phyloP scores from a whole-genome alignment of 2,329 filamentous ascomycete genomes.

The Zymoseptoria pseudotritici region DNA sequence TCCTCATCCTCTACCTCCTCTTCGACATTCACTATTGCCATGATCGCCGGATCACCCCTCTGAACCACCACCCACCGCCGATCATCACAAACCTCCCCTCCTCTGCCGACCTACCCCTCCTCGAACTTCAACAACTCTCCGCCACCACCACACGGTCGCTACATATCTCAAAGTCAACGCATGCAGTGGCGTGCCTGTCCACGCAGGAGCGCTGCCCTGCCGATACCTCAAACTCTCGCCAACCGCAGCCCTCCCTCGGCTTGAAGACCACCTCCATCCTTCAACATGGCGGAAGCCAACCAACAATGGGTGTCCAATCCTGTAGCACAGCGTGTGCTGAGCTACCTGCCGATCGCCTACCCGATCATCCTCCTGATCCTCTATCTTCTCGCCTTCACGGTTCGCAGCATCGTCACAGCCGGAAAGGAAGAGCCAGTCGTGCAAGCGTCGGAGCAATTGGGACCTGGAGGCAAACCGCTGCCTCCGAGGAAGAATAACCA shows the following conservation, averaged over 20 bases:
- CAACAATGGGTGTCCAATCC: slow-evolving; percentile 31
- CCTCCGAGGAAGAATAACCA: slow-evolving; percentile 57
- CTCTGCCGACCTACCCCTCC: not conserved
- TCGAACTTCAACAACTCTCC: not conserved
- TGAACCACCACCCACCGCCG: not conserved
- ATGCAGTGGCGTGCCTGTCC: not conserved
- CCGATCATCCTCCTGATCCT: slow-evolving; percentile 58
- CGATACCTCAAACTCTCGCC: not conserved
- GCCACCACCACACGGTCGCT: not conserved
- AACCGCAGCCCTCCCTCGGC: not conserved
- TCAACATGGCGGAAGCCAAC: slow-evolving; percentile 10
- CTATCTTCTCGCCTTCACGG: slow-evolving; percentile 56
- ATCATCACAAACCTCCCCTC: not conserved
- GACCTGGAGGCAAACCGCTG: slow-evolving; percentile 83
- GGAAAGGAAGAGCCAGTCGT: slow-evolving; percentile 38
- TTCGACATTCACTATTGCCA: not conserved
- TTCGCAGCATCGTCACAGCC: slow-evolving; percentile 51
- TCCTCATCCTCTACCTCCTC: not conserved
- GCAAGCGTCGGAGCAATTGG: slow-evolving; percentile 44
- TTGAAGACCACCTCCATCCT: not conserved
- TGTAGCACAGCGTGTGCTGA: slow-evolving; percentile 38
- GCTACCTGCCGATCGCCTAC: slow-evolving; percentile 50
- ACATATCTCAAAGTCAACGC: not conserved
- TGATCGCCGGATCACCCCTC: not conserved
- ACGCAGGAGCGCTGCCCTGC: not conserved